Base-by-base conservation (phyloP, 2,329 filamentous ascomycete species). In the Diaporthe aspalathi region DNA sequence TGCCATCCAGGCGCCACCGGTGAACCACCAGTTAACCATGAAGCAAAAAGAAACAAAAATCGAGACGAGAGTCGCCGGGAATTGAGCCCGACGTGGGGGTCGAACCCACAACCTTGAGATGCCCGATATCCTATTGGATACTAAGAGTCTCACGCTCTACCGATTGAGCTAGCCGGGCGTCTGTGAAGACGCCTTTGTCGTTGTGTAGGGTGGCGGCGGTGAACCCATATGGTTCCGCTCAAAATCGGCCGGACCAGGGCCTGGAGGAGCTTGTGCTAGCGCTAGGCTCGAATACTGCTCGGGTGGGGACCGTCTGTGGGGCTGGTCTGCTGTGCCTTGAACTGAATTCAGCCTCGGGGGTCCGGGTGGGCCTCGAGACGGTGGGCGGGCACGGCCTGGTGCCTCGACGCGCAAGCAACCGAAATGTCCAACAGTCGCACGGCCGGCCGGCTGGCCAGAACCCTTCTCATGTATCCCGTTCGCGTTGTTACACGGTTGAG, bases 101-200 rank as follows among this genome's bases (percentile, higher is more conserved):
- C 62, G 70, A 71, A 71, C 70, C 65, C 65, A 71, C 70, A 71
- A 65, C 70, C 65, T 69, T 72, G 65, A 69, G 66, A 72, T 72
- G 66, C 45, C 12, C 32, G 32, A 32, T 5, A 8, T 32, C 8
- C 32, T 5, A 32, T 32, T 32, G 32, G 32, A 32, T 24, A 5
- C 11, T 88, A 87, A 88, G 89, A 91, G 89, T 91, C 89, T 90
- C 86, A 91, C 89, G 89, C 89, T 91, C 89, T 91, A 91, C 87
- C 87, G 87, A 90, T 89, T 90, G 88, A 90, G 88, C 88, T 90
- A 90, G 85, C 86, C 85, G 83, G 85, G 85, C 85, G 71, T 29
- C 68, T 43, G 29, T 32, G 1, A 68, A 68, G 71, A 62, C 68
- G 68, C 68, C 29, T 60, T 54, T 27, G 17, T 72, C 56, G 71